Percentiles rank a stretch among this genome's conserved stretches.
Evolutionary conservation across 768 basidiomycete species (phyloP).

Genomic region (Mycena galopus): DNA sequence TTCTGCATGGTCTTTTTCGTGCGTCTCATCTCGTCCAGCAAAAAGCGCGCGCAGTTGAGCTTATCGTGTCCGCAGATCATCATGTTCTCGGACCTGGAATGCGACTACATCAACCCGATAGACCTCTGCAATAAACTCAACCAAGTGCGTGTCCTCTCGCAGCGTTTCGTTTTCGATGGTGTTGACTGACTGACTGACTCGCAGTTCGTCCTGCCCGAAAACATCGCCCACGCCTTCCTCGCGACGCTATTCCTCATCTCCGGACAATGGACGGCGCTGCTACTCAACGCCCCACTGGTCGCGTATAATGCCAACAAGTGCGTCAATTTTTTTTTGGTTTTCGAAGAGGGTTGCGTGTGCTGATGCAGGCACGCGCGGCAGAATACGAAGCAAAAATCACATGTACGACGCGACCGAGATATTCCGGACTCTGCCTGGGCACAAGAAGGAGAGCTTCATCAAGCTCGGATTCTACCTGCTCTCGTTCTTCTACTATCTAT

Average conservation of each 20-base stretch:
- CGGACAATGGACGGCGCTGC: slow-evolving; percentile 95
- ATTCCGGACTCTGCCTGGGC: slow-evolving; percentile 91
- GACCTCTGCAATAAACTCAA: slow-evolving; percentile 99
- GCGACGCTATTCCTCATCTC: slow-evolving; percentile 91
- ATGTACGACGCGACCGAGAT: slow-evolving; percentile 99
- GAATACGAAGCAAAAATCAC: slow-evolving; percentile 93
- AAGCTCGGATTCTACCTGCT: slow-evolving; percentile 95
- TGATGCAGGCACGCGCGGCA: slow-evolving; percentile 45
- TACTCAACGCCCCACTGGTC: slow-evolving; percentile 91
- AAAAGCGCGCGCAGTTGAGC: not conserved
- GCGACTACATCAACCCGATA: slow-evolving; percentile 99
- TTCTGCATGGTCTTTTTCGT: slow-evolving; percentile 99
- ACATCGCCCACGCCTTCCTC: slow-evolving; percentile 93
- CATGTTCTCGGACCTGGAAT: slow-evolving; percentile 99
- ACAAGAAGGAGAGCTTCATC: slow-evolving; percentile 97
- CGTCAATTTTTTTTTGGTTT: slow-evolving; percentile 42
- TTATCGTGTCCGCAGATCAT: slow-evolving; percentile 77
- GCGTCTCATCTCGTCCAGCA: slow-evolving; percentile 59
- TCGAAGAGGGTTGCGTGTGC: not conserved
- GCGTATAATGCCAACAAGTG: slow-evolving; percentile 95
- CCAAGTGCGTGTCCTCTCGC: slow-evolving; percentile 68
- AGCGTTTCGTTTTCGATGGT: not conserved
- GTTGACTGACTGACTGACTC: not conserved
- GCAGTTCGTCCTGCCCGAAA: slow-evolving; percentile 98
- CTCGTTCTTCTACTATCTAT: slow-evolving; percentile 93